Evolutionary conservation across 345 rosid species (phyloP).

Genomic region (Noccaea bulbosa): DNA sequence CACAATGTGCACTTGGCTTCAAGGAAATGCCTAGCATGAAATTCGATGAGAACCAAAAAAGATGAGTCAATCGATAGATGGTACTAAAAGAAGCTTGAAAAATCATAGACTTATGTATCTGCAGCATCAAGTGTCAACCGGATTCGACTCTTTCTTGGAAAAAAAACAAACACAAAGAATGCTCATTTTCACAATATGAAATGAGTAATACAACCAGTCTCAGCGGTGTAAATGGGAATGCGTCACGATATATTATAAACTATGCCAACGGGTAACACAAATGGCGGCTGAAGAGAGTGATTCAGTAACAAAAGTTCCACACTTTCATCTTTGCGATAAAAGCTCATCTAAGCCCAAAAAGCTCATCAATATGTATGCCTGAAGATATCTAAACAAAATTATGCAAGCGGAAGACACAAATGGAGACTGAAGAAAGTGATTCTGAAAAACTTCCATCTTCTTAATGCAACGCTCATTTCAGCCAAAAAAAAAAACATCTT

Average conservation of each 20-base stretch:
- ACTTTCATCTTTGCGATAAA: not conserved
- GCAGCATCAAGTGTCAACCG: not conserved
- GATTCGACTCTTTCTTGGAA: not conserved
- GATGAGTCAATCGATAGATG: not conserved
- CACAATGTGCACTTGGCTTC: conserved; percentile 48
- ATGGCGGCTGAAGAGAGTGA: not conserved
- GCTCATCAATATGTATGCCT: too few species aligned
- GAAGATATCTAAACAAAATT: too few species aligned
- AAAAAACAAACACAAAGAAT: not conserved
- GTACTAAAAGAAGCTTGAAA: not conserved
- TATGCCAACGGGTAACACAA: not conserved
- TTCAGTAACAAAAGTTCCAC: not conserved
- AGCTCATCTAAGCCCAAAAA: too few species aligned
- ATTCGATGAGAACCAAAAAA: not conserved
- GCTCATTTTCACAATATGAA: too few species aligned
- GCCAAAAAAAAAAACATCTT: not conserved
- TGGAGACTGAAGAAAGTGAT: not conserved
- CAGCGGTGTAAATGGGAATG: too few species aligned
- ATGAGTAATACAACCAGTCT: too few species aligned
- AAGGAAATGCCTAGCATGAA: conserved; percentile 47
- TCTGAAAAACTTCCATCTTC: not conserved
- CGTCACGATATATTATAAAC: not conserved
- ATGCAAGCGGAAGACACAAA: too few species aligned
- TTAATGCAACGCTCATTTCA: not conserved
- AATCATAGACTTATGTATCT: not conserved